Conservation (phyloP, 306 rosid species). For the Gleditsia sinensis region DNA sequence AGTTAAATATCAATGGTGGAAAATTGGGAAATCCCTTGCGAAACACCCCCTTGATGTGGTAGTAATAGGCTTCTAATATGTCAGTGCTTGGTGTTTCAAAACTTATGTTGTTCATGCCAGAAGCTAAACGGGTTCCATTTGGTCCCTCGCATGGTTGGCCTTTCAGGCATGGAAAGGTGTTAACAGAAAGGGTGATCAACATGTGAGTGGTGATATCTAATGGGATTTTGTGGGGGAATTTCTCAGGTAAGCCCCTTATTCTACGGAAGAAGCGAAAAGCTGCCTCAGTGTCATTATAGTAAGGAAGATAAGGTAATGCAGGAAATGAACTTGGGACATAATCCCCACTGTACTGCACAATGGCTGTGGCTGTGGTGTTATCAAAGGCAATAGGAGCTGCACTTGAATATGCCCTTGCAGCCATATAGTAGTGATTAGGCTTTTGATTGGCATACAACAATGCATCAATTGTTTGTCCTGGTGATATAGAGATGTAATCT, state of each 20-base stretch:
- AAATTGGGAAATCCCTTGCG: constrained; percentile 36
- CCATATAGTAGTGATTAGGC: constrained; percentile 48
- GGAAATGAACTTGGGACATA: constrained; percentile 17
- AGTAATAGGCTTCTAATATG: constrained; percentile 58
- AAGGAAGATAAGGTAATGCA: constrained; percentile 32
- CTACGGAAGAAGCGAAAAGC: constrained; percentile 26
- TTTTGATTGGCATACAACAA: constrained; percentile 49
- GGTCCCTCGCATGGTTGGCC: constrained; percentile 47
- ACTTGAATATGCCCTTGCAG: constrained; percentile 42
- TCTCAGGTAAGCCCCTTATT: constrained; percentile 40
- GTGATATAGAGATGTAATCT: constrained; percentile 49
- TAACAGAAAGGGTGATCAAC: constrained; percentile 36
- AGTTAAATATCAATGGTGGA: constrained; percentile 46
- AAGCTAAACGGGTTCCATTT: constrained; percentile 44
- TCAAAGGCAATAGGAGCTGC: constrained; percentile 28
- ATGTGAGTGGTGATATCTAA: constrained; percentile 37
- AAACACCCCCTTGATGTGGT: constrained; percentile 42
- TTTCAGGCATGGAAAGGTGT: constrained; percentile 37
- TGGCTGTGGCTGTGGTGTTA: constrained; percentile 48
- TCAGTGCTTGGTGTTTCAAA: constrained; percentile 40
- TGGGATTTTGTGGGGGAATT: constrained; percentile 46
- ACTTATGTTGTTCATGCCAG: constrained; percentile 56
- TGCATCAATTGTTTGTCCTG: constrained; percentile 55
- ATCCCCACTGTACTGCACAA: constrained; percentile 43
- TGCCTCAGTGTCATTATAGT: constrained; percentile 39